Percentiles rank a stretch among this genome's conserved stretches.
phyloP scores from a whole-genome alignment of 805 yeast genomes.

The Metschnikowia continentalis region DNA sequence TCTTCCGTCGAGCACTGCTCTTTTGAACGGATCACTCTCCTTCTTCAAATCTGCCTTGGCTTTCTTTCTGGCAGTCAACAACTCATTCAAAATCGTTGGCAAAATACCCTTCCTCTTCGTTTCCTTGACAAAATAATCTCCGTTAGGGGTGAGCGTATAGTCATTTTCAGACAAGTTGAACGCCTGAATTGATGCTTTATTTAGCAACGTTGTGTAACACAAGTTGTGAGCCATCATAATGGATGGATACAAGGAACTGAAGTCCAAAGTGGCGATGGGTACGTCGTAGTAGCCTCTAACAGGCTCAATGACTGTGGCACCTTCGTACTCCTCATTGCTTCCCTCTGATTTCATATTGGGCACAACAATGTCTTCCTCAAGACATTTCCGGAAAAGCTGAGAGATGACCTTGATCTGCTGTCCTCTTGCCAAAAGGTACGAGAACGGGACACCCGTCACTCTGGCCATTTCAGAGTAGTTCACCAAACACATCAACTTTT shows the following conservation, averaged over 20 bases:
- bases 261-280: constrained; percentile 97
- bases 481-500: constrained; percentile 92
- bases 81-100: constrained; percentile 87
- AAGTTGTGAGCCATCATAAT: constrained; percentile 86
- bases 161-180: constrained; percentile 65
- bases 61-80: constrained; percentile 84
- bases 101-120: constrained; percentile 73
- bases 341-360: constrained; percentile 88
- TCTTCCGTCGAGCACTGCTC: constrained; percentile 93
- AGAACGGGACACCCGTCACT: constrained; percentile 97
- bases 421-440: constrained; percentile 83
- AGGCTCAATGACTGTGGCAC: constrained; percentile 99
- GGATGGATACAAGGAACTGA: constrained; percentile 94
- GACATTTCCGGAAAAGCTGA: constrained; percentile 89
- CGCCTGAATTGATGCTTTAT: constrained; percentile 61
- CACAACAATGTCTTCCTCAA: constrained; percentile 78
- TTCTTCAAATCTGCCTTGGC: constrained; percentile 88
- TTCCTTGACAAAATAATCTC: constrained; percentile 80
- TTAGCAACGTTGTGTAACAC: constrained; percentile 87
- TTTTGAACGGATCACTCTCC: constrained; percentile 90
- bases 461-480: constrained; percentile 99
- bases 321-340: constrained; percentile 89
- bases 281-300: constrained; percentile 91
- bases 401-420: constrained; percentile 98
- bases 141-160: constrained; percentile 84